Evolutionary conservation across 176 grass and related monocot genomes (phyloP).

Genomic region (Carex littledalei): DNA sequence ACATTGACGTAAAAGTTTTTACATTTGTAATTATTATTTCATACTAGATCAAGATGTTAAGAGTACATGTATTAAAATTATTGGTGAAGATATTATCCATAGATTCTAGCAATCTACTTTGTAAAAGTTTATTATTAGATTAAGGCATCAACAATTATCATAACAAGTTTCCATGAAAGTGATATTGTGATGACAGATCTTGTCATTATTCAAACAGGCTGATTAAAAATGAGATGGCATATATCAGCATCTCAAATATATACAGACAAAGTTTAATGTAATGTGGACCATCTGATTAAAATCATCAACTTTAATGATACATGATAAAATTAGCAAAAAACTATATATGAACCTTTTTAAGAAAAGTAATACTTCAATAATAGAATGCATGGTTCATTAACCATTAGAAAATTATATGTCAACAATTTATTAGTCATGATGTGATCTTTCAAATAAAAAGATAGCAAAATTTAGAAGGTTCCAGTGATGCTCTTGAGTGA

Average conservation of each 20-base stretch:
- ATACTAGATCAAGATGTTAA: neutral
- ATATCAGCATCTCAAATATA: neutral
- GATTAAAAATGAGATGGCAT: neutral
- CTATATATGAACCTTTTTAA: neutral
- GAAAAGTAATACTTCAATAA: neutral
- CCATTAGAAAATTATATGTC: neutral
- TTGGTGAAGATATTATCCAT: neutral
- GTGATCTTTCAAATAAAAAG: conserved; percentile 1
- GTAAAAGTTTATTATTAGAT: neutral
- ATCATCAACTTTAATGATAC: neutral
- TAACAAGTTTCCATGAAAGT: no score
- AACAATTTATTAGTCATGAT: neutral
- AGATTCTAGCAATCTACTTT: neutral
- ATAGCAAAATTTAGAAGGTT: neutral
- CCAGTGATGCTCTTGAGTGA: neutral
- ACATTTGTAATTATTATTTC: neutral
- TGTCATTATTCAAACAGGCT: neutral
- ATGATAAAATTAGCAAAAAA: neutral
- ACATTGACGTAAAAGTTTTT: neutral
- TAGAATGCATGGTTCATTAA: neutral
- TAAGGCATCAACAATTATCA: no score
- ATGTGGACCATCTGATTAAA: neutral
- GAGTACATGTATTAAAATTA: neutral
- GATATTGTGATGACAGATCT: neutral
- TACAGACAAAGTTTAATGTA: neutral